These are phyloP conservation scores for Gelatoporia subvermispora DNA, from an alignment of 768 basidiomycete species.

Conservation along the genomic window DNA sequence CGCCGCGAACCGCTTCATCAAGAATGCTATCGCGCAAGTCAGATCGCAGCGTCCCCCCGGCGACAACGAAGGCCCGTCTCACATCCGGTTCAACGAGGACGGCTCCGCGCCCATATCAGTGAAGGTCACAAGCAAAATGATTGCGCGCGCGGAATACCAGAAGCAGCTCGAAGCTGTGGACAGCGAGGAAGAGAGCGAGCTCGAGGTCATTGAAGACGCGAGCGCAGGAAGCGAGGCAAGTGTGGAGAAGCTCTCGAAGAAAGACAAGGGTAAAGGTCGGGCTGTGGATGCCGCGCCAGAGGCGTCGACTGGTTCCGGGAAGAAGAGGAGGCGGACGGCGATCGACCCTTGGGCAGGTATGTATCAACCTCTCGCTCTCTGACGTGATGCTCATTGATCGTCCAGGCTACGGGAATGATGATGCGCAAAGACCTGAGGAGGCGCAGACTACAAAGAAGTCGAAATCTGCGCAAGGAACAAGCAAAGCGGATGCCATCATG, in stretches of 20 bases:
- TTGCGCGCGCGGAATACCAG: slow-evolving; percentile 62
- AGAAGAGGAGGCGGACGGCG: slow-evolving; percentile 46
- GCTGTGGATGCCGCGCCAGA: slow-evolving; percentile 30
- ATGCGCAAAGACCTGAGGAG: neutral
- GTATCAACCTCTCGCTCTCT: slow-evolving; percentile 8
- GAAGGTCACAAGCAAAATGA: slow-evolving; percentile 70
- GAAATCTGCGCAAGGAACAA: slow-evolving; percentile 7
- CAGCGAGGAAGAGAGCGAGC: slow-evolving; percentile 37
- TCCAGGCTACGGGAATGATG: slow-evolving; percentile 30
- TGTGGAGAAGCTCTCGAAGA: neutral
- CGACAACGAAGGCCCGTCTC: slow-evolving; percentile 13
- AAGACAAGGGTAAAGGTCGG: slow-evolving; percentile 29
- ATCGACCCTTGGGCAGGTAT: slow-evolving; percentile 69
- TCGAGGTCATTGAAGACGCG: slow-evolving; percentile 33
- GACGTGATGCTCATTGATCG: slow-evolving; percentile 13
- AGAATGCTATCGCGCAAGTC: slow-evolving; percentile 70
- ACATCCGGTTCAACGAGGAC: slow-evolving; percentile 12
- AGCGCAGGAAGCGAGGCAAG: slow-evolving; percentile 32
- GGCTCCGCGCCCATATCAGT: slow-evolving; percentile 32
- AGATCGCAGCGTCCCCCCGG: slow-evolving; percentile 22
- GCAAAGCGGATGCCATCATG: slow-evolving; percentile 7
- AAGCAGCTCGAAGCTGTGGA: slow-evolving; percentile 42
- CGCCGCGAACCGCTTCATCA: slow-evolving; percentile 80
- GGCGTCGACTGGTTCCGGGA: slow-evolving; percentile 1
- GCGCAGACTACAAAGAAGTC: slow-evolving; percentile 10